Evolutionary conservation across 2,329 filamentous ascomycete genomes (phyloP).

Genomic region (Ophiobolus disseminans): DNA sequence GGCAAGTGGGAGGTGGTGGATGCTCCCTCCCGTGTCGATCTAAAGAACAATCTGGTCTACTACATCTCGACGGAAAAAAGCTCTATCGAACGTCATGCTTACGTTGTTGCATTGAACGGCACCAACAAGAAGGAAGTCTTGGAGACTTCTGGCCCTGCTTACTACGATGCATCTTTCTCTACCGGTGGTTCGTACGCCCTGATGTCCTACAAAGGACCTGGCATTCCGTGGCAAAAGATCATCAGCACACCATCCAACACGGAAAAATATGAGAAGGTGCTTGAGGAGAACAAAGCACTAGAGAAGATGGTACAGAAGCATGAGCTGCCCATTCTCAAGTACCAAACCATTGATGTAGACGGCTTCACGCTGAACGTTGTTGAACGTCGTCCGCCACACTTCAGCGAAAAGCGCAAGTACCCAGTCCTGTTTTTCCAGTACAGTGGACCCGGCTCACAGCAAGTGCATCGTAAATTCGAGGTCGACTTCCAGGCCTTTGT

Average conservation of each 20-base stretch:
- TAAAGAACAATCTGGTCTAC: constrained; percentile 87
- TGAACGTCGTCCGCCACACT: constrained; percentile 89
- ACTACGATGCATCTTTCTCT: constrained; percentile 86
- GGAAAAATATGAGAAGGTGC: constrained; percentile 68
- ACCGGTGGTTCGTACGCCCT: constrained; percentile 80
- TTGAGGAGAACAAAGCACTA: constrained; percentile 80
- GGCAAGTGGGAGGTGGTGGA: constrained; percentile 92
- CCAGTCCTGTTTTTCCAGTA: constrained; percentile 96
- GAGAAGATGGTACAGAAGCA: constrained; percentile 73
- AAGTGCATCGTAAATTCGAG: constrained; percentile 77
- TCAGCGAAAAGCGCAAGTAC: constrained; percentile 82
- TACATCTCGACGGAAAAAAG: constrained; percentile 87
- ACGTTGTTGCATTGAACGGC: constrained; percentile 85
- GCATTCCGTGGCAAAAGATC: constrained; percentile 89
- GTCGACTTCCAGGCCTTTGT: constrained; percentile 93
- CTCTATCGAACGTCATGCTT: constrained; percentile 88
- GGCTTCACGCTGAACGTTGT: constrained; percentile 75
- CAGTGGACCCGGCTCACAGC: constrained; percentile 91
- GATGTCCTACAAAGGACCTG: constrained; percentile 83
- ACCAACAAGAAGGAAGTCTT: constrained; percentile 76
- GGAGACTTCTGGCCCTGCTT: constrained; percentile 74
- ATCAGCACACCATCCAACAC: constrained; percentile 78
- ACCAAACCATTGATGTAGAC: constrained; percentile 84
- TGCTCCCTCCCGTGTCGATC: constrained; percentile 82
- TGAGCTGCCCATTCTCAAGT: constrained; percentile 82